Evolutionary conservation across 139 green algal genomes (phyloP), one percentile per base, ranked within the genome.

Genomic region (Chloropicon primus): DNA sequence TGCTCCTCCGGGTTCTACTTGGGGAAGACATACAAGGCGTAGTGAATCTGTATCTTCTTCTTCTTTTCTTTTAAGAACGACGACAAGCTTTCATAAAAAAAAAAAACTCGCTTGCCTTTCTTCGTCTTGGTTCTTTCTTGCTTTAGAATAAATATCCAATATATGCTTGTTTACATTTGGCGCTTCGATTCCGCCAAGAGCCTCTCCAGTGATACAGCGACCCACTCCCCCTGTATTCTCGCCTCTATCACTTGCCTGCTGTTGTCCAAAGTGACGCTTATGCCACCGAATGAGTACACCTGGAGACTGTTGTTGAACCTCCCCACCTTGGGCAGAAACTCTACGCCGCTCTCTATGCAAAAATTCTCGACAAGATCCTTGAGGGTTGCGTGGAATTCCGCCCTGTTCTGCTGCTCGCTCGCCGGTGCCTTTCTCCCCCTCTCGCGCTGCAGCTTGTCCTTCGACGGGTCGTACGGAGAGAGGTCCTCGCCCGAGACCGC

Each of bases 221-320:
- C 85, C 94, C 94, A 98, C 17, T 81, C 75, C 10, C 85, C 86
- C 0, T 84, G 80, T 53, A 94, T 24, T 72, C 94, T 86, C 21
- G 92, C 94, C 21, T 84, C 79, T 10, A 98, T 78, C 10, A 86
- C 3, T n/a, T 88, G 82, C 24, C 78, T 72, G 2, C 73, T 73
- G 2, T 79, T 90, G 77, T 98, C 95, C 27, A 98, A 77, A 21
- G 92, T 86, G 25, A 93, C 86, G 80, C 82, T 94, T 1, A 98
- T 85, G 27, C 72, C 28, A n/a, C 92, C 95, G 86, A 98, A 98
- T 22, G 75, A 75, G 77, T 96, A 98, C 77, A 98, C 90, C 76
- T 90, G 93, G 75, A 97, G 82, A 17, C 94, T 92, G 27, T 96
- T 88, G 53, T 96, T 82, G 21, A 80, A 76, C 25, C 93, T 87